Conservation (phyloP, 768 basidiomycete species). For the Xerocomellus dryophilus region DNA sequence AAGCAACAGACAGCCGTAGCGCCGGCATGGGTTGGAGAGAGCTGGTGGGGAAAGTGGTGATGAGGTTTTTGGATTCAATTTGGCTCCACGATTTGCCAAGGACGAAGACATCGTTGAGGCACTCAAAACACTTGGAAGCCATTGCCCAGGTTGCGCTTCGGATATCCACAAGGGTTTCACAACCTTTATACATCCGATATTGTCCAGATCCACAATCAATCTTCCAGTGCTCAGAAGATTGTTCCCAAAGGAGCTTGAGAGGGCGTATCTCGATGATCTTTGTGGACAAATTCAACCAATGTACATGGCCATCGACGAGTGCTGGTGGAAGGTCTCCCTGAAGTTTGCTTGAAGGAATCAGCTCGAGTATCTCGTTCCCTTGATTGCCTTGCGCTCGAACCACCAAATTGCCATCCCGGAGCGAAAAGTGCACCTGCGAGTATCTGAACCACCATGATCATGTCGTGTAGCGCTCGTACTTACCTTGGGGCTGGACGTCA, state of each 20-base stretch:
- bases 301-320: slow-evolving; percentile 11
- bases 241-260: slow-evolving; percentile 14
- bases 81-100: no score
- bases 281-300: slow-evolving; percentile 25
- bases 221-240: slow-evolving; percentile 21
- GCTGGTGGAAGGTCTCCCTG: background rate
- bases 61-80: background rate
- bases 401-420: background rate
- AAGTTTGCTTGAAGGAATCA: background rate
- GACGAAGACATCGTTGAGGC: background rate
- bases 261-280: slow-evolving; percentile 25
- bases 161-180: slow-evolving; percentile 17
- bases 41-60: background rate
- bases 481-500: background rate
- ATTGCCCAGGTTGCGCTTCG: slow-evolving; percentile 19
- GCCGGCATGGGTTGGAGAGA: background rate
- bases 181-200: background rate
- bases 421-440: background rate
- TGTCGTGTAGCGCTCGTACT: no score
- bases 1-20: slow-evolving; percentile 13
- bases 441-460: background rate
- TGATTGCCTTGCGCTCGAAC: background rate
- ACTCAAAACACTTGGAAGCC: slow-evolving; percentile 2
- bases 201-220: background rate
- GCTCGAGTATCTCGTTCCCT: background rate